A percentile compares a stretch with the other conserved stretches of the same genome.
Conservation (phyloP, 768 basidiomycete genomes). For the Boletus vermiculosoides region DNA sequence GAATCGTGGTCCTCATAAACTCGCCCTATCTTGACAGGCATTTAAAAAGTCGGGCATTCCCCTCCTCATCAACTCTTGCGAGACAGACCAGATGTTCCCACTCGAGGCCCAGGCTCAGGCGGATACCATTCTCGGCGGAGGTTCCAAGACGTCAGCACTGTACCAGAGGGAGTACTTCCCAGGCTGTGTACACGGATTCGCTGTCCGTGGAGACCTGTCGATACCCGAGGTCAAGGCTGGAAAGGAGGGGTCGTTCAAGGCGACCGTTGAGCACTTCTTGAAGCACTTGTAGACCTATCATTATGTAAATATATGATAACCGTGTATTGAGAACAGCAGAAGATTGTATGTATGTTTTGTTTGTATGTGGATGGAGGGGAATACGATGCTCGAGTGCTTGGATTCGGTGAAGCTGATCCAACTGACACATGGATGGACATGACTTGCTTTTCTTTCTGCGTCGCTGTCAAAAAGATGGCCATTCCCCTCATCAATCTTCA, state of each 20-base stretch:
- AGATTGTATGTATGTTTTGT: background rate
- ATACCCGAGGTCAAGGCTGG: conserved; percentile 55
- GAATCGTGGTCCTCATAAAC: background rate
- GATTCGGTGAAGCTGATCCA: background rate
- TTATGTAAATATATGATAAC: background rate
- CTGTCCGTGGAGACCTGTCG: conserved; percentile 48
- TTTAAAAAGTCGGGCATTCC: conserved; percentile 50
- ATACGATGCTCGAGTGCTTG: background rate
- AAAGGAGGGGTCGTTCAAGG: conserved; percentile 55
- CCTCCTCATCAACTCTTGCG: conserved; percentile 68
- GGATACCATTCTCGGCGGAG: conserved; percentile 49
- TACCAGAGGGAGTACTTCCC: conserved; percentile 24
- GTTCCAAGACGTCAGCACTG: conserved; percentile 44
- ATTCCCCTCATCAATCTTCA: too few relatives aligned
- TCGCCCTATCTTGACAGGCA: conserved; percentile 37
- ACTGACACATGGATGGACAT: background rate
- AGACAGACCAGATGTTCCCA: conserved; percentile 52
- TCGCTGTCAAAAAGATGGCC: too few relatives aligned
- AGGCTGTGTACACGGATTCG: conserved; percentile 55
- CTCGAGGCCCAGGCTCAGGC: conserved; percentile 42
- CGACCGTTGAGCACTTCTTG: conserved; percentile 53
- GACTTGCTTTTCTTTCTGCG: background rate
- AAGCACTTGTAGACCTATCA: conserved; percentile 26
- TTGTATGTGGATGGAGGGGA: background rate
- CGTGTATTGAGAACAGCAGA: background rate